Evolutionary conservation across 2,329 filamentous ascomycete genomes (phyloP).

Genomic region (Trichoderma sp.): DNA sequence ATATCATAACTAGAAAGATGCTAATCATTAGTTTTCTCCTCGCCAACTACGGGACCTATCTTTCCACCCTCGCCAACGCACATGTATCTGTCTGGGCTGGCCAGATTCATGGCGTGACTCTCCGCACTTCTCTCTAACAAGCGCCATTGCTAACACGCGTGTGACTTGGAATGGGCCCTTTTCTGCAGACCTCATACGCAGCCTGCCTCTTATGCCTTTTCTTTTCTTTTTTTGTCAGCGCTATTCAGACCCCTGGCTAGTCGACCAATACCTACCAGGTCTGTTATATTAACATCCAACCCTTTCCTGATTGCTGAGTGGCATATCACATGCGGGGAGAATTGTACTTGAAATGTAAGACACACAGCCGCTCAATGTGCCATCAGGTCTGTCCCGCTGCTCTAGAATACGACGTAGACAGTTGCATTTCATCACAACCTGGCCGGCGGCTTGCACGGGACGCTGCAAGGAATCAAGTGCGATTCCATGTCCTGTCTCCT

Average conservation of each 20-base stretch:
- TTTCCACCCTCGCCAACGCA: background rate
- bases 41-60: background rate
- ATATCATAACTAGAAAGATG: background rate
- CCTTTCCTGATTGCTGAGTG: background rate
- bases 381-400: background rate
- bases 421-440: background rate
- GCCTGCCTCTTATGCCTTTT: background rate
- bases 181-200: background rate
- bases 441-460: background rate
- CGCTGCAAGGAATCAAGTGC: background rate
- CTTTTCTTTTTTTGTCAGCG: background rate
- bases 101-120: background rate
- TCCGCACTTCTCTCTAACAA: background rate
- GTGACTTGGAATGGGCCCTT: background rate
- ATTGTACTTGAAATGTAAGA: background rate
- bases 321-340: background rate
- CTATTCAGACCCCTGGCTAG: constrained; percentile 7
- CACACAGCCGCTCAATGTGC: background rate
- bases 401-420: background rate
- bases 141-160: background rate
- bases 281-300: background rate
- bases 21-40: background rate
- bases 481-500: background rate
- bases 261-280: background rate
- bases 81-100: background rate